Base-by-base conservation (phyloP, 768 basidiomycete species). In the Suillus cothurnatus region DNA sequence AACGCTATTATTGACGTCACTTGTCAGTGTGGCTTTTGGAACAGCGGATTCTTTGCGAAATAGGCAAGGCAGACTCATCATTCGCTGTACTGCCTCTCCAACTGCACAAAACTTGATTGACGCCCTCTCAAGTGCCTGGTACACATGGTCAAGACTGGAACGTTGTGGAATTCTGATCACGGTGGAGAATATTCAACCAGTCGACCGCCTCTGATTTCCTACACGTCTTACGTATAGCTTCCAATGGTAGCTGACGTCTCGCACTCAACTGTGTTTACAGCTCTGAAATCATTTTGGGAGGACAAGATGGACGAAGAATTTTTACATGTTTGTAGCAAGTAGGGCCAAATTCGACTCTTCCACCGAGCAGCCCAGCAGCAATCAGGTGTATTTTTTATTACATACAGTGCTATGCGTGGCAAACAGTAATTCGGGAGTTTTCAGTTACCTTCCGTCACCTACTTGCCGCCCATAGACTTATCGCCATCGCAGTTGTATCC, bases 121-220 rank as follows among this genome's bases (percentile, higher is more conserved):
- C 26, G 63, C 60, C 67, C 4, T 55, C 61, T 28, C 45, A 39
- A 17, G 61, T 68, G 4, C 62, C 2, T 50, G n/a, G n/a, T 23
- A 23, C 47, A n/a, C n/a, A 31, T 68, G 6, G 64, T 68, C 1
- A 55, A 69, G 36, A 64, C 68, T 0, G 68, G 68, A 31, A 66
- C 65, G 14, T 69, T 41, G 39, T 43, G 56, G 63, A 66, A 32
- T 69, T 63, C 26, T 60, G 67, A 45, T 32, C 23, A 57, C 64
- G 63, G 64, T 65, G 26, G 45, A 63, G 56, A 23, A 7, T 14
- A 14, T 6, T 26, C 50, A 28, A 26, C 23, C 49, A 6, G 23
- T 17, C 50, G 15, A 7, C 15, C 50, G 15, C 26, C 50, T 50
- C 26, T 26, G 49, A 3, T 26, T 26, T 26, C 7, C 26, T 50